These are phyloP conservation scores for Suillus fuscotomentosus DNA, from an alignment of 768 basidiomycete genomes.

Conservation along the genomic window DNA sequence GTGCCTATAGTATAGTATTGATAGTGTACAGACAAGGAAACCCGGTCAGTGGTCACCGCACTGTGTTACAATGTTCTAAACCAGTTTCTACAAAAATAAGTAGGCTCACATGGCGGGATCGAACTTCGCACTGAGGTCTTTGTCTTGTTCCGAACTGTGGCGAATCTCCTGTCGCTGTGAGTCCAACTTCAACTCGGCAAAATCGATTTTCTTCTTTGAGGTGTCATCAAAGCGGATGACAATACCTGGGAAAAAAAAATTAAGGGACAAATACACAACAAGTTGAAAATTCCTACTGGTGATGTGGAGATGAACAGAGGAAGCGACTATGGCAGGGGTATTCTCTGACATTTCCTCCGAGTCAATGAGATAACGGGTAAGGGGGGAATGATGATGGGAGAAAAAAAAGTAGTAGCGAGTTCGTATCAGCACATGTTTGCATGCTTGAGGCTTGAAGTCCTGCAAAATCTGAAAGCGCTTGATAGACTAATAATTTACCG, in stretches of 20 bases:
- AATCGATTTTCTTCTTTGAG: constrained; percentile 5
- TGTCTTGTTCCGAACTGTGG: not conserved
- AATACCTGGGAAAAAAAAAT: not conserved
- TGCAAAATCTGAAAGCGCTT: not conserved
- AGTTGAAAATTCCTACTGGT: not conserved
- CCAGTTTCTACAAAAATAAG: not conserved
- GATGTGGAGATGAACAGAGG: not conserved
- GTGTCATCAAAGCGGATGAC: not conserved
- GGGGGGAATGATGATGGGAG: not conserved
- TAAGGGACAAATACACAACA: not conserved
- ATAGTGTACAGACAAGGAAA: constrained; percentile 2
- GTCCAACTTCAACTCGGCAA: constrained; percentile 1
- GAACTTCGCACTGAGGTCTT: not conserved
- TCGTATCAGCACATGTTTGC: not conserved
- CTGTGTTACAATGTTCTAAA: not conserved
- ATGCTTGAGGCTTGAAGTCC: not conserved
- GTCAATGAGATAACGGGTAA: not conserved
- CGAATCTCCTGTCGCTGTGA: not conserved
- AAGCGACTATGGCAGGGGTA: not conserved
- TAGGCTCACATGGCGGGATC: constrained; percentile 1
- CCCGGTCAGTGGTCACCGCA: constrained; percentile 1
- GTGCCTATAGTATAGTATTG: too few species aligned
- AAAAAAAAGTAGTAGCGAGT: not conserved
- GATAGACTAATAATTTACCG: not conserved
- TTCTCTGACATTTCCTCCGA: not conserved